Conservation (phyloP, 345 rosid genomes). For the Euphorbia peplus region DNA sequence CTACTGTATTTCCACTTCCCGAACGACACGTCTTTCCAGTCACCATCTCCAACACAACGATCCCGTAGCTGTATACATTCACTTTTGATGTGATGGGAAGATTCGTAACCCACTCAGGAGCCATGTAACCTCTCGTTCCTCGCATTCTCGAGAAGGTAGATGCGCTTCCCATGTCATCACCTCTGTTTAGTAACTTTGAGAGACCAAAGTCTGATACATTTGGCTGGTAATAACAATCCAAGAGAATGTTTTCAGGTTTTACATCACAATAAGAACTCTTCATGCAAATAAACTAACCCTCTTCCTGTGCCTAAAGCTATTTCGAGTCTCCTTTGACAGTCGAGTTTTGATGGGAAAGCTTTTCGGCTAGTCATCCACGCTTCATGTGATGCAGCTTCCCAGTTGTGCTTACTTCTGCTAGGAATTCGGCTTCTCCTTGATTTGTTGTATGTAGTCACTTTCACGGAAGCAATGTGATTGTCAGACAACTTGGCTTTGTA, state of each 20-base stretch:
- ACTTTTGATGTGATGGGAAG: conserved; percentile 18
- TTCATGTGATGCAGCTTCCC: conserved; percentile 15
- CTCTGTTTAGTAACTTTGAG: conserved; percentile 3
- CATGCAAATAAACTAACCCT: conserved; percentile 13
- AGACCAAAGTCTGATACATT: conserved; percentile 12
- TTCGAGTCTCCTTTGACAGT: conserved; percentile 3
- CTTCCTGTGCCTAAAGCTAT: conserved; percentile 14
- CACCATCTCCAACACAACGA: conserved; percentile 12
- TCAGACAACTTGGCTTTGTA: conserved; percentile 6
- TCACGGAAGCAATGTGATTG: conserved; percentile 1
- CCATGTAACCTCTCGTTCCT: conserved; percentile 15
- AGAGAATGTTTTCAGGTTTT: conserved; percentile 14
- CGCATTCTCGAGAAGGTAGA: conserved; percentile 6
- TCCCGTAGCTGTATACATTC: conserved; percentile 18
- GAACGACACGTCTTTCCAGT: conserved; percentile 6
- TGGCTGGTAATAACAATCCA: background rate
- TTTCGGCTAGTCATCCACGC: conserved; percentile 6
- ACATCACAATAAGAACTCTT: conserved; percentile 19
- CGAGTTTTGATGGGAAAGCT: background rate
- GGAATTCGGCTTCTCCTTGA: conserved; percentile 18
- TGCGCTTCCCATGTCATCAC: background rate
- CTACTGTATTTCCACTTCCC: background rate
- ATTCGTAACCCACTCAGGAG: background rate
- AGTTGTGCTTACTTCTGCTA: conserved; percentile 11
- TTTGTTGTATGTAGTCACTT: conserved; percentile 3